A percentile compares a stretch with the other conserved stretches of the same genome.
Conservation (phyloP, 2,329 filamentous ascomycete genomes). For the Coniochaeta sp. region DNA sequence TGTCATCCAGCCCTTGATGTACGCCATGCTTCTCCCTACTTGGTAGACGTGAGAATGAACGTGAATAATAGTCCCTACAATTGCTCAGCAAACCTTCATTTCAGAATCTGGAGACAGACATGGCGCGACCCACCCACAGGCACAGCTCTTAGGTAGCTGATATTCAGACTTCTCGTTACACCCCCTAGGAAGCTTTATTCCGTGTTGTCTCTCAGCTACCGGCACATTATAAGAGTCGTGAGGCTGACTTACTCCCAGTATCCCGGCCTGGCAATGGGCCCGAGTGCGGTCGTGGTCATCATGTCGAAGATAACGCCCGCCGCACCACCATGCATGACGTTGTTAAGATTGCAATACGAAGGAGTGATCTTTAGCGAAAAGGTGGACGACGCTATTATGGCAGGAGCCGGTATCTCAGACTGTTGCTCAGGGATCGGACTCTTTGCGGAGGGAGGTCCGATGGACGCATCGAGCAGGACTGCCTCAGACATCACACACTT, state of each 20-base stretch:
- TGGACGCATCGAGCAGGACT: conserved; percentile 19
- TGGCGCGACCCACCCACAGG: conserved; percentile 26
- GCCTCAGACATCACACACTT: conserved; percentile 11
- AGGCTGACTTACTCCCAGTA: conserved; percentile 34
- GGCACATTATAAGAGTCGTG: neutral
- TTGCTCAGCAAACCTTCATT: neutral
- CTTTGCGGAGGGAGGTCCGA: conserved; percentile 7
- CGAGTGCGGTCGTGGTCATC: conserved; percentile 40
- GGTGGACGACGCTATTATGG: conserved; percentile 22
- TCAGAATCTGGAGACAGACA: neutral
- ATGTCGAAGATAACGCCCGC: conserved; percentile 48
- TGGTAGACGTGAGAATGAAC: conserved; percentile 34
- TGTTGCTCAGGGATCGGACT: neutral
- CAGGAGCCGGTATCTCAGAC: neutral
- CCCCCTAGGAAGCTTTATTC: conserved; percentile 34
- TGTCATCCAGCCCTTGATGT: conserved; percentile 41
- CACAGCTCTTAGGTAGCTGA: conserved; percentile 42
- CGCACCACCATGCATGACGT: conserved; percentile 45
- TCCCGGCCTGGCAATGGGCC: conserved; percentile 35
- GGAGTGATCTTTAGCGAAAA: conserved; percentile 35
- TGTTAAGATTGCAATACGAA: conserved; percentile 35
- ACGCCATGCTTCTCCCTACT: conserved; percentile 41
- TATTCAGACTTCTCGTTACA: conserved; percentile 38
- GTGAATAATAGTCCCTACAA: conserved; percentile 26
- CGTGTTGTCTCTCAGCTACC: conserved; percentile 9